Base-by-base conservation (phyloP, 495 filamentous ascomycete species). In the Aspergillus wentii region DNA sequence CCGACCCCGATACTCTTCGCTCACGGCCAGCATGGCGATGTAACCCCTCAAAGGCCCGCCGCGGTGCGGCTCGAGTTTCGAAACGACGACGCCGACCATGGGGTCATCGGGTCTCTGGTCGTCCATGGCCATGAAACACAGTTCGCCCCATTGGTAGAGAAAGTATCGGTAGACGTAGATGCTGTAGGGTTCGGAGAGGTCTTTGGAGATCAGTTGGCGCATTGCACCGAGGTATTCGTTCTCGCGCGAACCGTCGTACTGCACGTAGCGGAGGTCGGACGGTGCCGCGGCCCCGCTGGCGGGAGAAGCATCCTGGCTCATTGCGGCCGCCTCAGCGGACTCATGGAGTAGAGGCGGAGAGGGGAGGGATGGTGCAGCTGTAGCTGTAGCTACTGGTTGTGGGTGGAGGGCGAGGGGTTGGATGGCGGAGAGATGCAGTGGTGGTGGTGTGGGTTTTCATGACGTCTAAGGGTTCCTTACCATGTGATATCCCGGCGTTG, bases 111-210 rank as follows among this genome's bases (percentile, higher is more conserved):
- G 30, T 3, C 20, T 33, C 19, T 38, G 29, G 17, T 68, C 60
- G 46, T 91, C 74, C 41, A 94, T 72, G 5, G 87, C 85, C 75
- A 98, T 86, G 58, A 86, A 97, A 54, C 94, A 97, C 15, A 99
- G 69, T 48, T 97, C 82, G 14, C 86, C 87, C 94, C 94, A 99
- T 79, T 96, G 87, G 58, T 92, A 96, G 13, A 99, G 71, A 55
- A 99, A 99, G 68, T 97, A 99, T 18, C 94, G 79, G 67, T 97
- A 99, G 33, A 99, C 94, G 64, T 97, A 99, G 56, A 99, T 96
- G 66, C 92, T 97, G 64, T 99, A 99, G 2, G 94, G 94, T 57
- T 99, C 94, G 41, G 91, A 96, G 18, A 99, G 79, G 56, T 97
- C 94, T 43, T 91, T 92, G 18, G 90, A 94, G 56, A 99, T 99